A percentile compares a stretch with the other conserved stretches of the same genome.
Conservation (phyloP, 2,329 filamentous ascomycete genomes). For the Monosporascus ibericus region DNA sequence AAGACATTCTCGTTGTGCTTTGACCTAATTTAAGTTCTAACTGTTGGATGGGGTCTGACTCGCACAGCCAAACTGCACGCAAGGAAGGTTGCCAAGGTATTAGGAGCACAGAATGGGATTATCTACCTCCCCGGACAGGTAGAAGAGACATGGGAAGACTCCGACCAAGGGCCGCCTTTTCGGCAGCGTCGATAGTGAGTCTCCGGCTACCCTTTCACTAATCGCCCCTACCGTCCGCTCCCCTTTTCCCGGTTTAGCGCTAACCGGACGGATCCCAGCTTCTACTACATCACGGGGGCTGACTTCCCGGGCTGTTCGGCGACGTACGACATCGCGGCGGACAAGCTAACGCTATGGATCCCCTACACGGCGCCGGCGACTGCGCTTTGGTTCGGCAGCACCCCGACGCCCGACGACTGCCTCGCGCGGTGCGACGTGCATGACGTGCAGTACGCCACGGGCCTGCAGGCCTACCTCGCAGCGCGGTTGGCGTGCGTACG, state of each 20-base stretch:
- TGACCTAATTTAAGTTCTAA: too few relatives aligned
- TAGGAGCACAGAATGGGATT: constrained; percentile 43
- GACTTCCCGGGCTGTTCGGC: constrained; percentile 49
- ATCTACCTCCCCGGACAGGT: constrained; percentile 50
- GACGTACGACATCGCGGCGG: constrained; percentile 52
- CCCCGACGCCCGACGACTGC: constrained; percentile 56
- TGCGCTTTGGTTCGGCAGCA: constrained; percentile 58
- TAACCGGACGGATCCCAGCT: constrained; percentile 30
- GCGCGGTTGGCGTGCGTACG: constrained; percentile 35
- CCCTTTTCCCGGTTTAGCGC: not conserved
- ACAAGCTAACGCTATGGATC: constrained; percentile 67
- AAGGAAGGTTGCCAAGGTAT: constrained; percentile 47
- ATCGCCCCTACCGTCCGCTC: not conserved
- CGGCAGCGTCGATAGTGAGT: constrained; percentile 54
- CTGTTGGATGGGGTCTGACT: not conserved
- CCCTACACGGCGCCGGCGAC: constrained; percentile 58
- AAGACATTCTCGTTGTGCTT: too few relatives aligned
- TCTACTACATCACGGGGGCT: constrained; percentile 52
- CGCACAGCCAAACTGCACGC: constrained; percentile 48
- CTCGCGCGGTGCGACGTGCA: constrained; percentile 62
- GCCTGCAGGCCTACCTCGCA: constrained; percentile 44
- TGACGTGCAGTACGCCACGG: constrained; percentile 53
- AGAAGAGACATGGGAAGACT: constrained; percentile 49
- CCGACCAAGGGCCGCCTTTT: constrained; percentile 50
- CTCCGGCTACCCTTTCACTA: not conserved